Evolutionary conservation across 139 green algal genomes (phyloP), one percentile per base, ranked within the genome.

Genomic region (Chlamydomonas sp.): DNA sequence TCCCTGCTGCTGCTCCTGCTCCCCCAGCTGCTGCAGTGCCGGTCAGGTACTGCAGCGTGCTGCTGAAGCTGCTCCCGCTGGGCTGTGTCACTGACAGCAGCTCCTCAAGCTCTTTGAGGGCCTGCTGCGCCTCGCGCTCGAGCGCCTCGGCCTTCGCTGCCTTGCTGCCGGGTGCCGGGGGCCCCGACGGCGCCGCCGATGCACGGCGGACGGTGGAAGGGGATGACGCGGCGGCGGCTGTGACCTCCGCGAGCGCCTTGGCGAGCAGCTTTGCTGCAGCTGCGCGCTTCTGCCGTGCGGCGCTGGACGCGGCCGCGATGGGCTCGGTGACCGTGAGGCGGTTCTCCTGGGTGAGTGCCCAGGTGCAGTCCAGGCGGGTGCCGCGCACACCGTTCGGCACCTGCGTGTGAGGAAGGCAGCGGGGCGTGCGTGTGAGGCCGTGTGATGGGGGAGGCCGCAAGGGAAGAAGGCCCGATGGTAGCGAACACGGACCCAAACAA

Each of bases 191-290:
- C 2, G 81, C 71, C 2, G 81, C 81, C 31, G 31, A 49, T 49
- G 31, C 31, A 49, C 31, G 31, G 31, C 31, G 31, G 31, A 49
- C 31, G 31, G 81, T 31, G 49, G 81, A 60, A 10, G 20, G 64
- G 57, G 59, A 6, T 4, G 82, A 60, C 4, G 82, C 82, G 5
- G 82, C 82, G 2, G 82, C 71, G 4, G 82, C 83, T 14, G 8
- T 76, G 10, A 87, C 83, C 62, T 80, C 72, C 63, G 72, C 62
- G 64, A 87, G 83, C 63, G 83, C 83, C 49, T 87, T 57, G 16
- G 31, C 61, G 0, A 87, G 83, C 10, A 87, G 83, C 31, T 63
- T 64, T 1, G 83, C 17, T 2, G 83, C 83, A 1, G 73, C 73
- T 59, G 71, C 83, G 61, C 83, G 83, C 73, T 80, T 87, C 73